Evolutionary conservation across 106 monocot genomes (phyloP), one percentile per base, ranked within the genome.

Genomic region (Dendrobium nobile): DNA sequence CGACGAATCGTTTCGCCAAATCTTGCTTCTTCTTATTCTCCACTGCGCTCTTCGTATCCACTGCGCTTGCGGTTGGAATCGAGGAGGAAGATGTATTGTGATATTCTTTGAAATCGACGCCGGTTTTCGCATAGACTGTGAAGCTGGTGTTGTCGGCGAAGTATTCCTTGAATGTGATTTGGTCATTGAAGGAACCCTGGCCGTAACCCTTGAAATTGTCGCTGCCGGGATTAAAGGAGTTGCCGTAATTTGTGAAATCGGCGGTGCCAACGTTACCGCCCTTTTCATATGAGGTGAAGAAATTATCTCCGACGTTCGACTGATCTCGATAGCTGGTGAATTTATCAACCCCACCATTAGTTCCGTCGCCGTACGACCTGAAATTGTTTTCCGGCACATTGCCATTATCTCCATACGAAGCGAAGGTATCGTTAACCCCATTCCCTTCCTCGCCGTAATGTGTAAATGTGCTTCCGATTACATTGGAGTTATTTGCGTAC

Each of bases 301-400:
- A 72, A 79, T 95, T 88, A 82, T 95, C 95, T 18, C 98, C 98
- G 26, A 95, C 98, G 77, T 99, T 99, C 68, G 95, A 79, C 44
- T 86, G 55, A 65, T 91, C 89, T 16, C 98, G 78, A 82, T 99
- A 99, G 31, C 27, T 76, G 48, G 67, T 79, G 90, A 99, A 99
- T 7, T 37, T n/a, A 61, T 51, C 70, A 8, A 82, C 80, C 9
- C 84, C 67, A 48, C 82, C 87, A 42, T 84, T 83, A 19, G 84
- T 86, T 67, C 74, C 27, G 80, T 84, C 83, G 37, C 95, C 95
- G 85, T 99, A 99, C 22, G 84, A 85, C 72, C 85, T 26, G 90
- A 99, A 99, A 45, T 80, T 82, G 84, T 88, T 84, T 61, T 83
- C 87, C 26, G 95, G 95, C 79, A 93, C 87, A 79, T 99, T 99